Evolutionary conservation across 2,329 filamentous ascomycete species (phyloP).

Genomic region (Microsporum ferrugineum): DNA sequence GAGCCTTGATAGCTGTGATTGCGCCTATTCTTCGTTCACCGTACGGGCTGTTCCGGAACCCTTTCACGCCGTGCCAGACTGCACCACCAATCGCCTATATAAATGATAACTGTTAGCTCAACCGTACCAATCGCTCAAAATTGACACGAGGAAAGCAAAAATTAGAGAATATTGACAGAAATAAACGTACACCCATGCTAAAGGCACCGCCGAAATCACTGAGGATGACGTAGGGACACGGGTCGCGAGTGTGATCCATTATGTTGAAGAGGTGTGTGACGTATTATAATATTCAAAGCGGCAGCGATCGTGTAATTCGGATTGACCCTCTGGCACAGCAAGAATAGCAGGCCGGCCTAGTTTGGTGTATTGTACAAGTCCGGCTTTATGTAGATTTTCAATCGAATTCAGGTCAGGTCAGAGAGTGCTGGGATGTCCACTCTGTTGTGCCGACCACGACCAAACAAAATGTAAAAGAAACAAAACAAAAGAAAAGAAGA

Average conservation of each 20-base stretch:
- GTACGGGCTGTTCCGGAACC: slow-evolving; percentile 77
- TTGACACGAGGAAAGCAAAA: slow-evolving; percentile 3
- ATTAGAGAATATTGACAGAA: slow-evolving; percentile 6
- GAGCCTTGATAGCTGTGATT: slow-evolving; percentile 93
- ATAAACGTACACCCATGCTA: slow-evolving; percentile 74
- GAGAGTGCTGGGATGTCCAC: not conserved
- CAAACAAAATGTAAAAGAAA: not conserved
- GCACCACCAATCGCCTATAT: slow-evolving; percentile 60
- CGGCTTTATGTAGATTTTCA: not conserved
- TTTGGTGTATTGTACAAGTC: not conserved
- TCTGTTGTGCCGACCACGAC: not conserved
- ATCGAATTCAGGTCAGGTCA: not conserved
- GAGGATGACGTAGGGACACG: slow-evolving; percentile 90
- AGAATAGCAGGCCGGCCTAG: not conserved
- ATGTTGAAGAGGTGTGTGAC: not conserved
- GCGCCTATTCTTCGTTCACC: slow-evolving; percentile 93
- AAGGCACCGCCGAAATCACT: slow-evolving; percentile 98
- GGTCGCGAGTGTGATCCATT: slow-evolving; percentile 95
- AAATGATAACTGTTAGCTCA: slow-evolving; percentile 4
- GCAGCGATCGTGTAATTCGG: not conserved
- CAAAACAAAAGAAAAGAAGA: not conserved
- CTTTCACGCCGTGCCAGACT: slow-evolving; percentile 96
- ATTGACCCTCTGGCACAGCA: not conserved
- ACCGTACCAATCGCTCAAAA: not conserved
- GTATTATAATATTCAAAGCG: not conserved